Conservation (phyloP, 1,284 basidiomycete genomes). For the Neonothopanus nambi region DNA sequence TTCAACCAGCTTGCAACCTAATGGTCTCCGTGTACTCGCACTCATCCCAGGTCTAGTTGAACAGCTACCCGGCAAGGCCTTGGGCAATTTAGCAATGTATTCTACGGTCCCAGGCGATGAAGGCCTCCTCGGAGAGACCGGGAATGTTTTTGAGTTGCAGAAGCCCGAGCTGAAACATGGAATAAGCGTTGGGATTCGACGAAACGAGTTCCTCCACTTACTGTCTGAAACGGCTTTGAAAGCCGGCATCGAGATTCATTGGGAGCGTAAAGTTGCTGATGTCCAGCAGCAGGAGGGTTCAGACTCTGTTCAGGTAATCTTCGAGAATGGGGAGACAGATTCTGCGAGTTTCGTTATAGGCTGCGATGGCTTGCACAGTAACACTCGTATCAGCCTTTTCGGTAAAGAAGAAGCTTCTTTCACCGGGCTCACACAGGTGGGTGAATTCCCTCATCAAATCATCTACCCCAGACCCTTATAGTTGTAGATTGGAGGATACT, state of each 20-base stretch:
- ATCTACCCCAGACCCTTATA: background rate
- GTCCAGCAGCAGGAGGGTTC: conserved; percentile 31
- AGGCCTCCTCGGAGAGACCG: conserved; percentile 31
- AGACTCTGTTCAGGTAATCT: conserved; percentile 34
- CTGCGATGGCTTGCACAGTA: conserved; percentile 49
- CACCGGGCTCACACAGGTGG: conserved; percentile 43
- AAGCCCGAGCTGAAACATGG: background rate
- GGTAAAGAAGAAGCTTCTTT: conserved; percentile 38
- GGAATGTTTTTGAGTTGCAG: conserved; percentile 7
- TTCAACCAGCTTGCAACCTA: conserved; percentile 37
- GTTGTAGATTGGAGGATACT: conserved; percentile 12
- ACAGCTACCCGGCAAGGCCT: conserved; percentile 30
- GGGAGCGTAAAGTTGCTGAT: conserved; percentile 34
- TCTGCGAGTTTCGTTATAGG: conserved; percentile 44
- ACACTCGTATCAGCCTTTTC: conserved; percentile 40
- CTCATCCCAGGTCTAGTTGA: conserved; percentile 40
- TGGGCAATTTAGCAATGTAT: conserved; percentile 26
- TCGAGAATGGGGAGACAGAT: conserved; percentile 39
- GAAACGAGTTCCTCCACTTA: conserved; percentile 33
- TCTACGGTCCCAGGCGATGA: conserved; percentile 34
- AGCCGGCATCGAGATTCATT: conserved; percentile 38
- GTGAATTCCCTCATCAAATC: conserved; percentile 3
- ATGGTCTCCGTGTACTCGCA: conserved; percentile 40
- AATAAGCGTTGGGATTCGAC: conserved; percentile 33
- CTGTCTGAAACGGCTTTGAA: conserved; percentile 35